phyloP scores from a whole-genome alignment of 805 yeast species.

The Candida maesae region DNA sequence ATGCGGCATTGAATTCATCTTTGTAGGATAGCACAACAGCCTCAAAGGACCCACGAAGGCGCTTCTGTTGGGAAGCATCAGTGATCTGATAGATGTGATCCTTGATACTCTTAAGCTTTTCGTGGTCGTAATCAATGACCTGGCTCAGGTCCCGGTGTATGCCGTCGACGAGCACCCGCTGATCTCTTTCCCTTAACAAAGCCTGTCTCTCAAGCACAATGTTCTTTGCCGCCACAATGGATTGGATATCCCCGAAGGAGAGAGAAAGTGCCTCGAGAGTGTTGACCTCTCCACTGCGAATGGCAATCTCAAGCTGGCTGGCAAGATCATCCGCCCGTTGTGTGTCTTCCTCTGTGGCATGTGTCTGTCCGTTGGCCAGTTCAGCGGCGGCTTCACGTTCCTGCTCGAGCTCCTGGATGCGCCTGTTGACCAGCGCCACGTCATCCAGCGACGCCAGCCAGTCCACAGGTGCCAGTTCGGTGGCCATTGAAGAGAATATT shows the following conservation, averaged over 20 bases:
- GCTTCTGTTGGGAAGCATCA: background rate
- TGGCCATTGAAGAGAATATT: constrained; percentile 6
- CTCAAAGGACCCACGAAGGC: constrained; percentile 6
- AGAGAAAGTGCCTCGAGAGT: constrained; percentile 24
- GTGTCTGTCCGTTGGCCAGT: constrained; percentile 6
- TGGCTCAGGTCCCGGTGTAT: constrained; percentile 7
- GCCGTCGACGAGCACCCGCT: constrained; percentile 7
- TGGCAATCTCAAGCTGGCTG: constrained; percentile 11
- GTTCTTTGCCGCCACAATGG: constrained; percentile 16
- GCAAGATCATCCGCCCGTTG: constrained; percentile 18
- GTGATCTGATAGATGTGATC: constrained; percentile 1
- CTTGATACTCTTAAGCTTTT: constrained; percentile 9
- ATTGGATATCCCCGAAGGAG: constrained; percentile 18
- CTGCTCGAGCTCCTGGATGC: constrained; percentile 12
- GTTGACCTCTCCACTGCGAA: constrained; percentile 14
- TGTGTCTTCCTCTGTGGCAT: constrained; percentile 1
- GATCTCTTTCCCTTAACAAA: constrained; percentile 2
- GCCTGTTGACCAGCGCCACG: constrained; percentile 10
- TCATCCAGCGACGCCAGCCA: constrained; percentile 3
- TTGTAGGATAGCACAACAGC: constrained; percentile 11
- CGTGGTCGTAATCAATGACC: constrained; percentile 15
- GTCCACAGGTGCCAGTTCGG: background rate
- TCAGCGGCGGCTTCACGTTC: constrained; percentile 4
- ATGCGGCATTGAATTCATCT: constrained; percentile 4
- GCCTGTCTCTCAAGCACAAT: constrained; percentile 10